Evolutionary conservation across 257 asterid species (phyloP).

Genomic region (Solanum rostratum): DNA sequence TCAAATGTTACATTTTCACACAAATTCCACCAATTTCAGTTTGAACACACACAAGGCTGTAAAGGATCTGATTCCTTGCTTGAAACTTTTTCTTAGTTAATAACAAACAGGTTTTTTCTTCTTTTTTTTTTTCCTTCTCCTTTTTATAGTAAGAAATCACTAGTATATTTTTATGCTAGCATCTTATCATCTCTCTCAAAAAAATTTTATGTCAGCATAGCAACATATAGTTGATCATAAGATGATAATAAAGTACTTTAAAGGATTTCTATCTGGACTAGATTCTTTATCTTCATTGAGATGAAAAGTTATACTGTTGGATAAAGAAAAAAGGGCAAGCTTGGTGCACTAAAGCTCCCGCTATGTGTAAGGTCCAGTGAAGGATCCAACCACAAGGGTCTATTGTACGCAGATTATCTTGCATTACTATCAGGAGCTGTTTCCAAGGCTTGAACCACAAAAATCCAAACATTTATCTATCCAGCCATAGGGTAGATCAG

Average conservation of each 20-base stretch:
- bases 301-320: not conserved
- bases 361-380: no score
- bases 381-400: no score
- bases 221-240: not conserved
- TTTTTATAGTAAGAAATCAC: not conserved
- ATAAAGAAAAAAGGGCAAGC: no score
- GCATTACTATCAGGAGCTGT: no score
- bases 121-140: not conserved
- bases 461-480: no score
- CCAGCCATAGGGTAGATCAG: no score
- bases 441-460: no score
- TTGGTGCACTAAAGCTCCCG: no score
- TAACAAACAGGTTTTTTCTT: not conserved
- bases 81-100: not conserved
- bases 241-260: not conserved
- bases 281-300: not conserved
- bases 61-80: not conserved
- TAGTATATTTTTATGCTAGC: not conserved
- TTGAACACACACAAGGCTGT: not conserved
- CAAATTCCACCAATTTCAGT: not conserved
- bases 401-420: no score
- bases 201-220: not conserved
- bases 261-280: not conserved
- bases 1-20: no score
- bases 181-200: not conserved